phyloP scores from a whole-genome alignment of 805 yeast species.

The Candida ficus region DNA sequence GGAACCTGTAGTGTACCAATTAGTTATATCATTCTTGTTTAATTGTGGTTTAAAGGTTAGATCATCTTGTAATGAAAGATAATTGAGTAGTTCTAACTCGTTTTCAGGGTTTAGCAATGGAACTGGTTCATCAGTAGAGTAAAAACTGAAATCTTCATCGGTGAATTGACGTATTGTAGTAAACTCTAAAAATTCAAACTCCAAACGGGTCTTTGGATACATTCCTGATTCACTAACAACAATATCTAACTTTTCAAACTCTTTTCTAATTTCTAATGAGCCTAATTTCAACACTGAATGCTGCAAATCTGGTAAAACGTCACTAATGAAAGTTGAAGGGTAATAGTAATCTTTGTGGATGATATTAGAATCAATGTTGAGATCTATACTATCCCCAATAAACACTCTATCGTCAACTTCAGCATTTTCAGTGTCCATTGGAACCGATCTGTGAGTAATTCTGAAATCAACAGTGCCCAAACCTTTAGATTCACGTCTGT shows the following conservation, averaged over 20 bases:
- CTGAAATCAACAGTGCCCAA: constrained; percentile 55
- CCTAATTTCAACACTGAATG: constrained; percentile 49
- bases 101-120: not conserved
- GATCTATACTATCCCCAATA: constrained; percentile 26
- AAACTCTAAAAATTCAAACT: constrained; percentile 33
- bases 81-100: not conserved
- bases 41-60: too few species aligned
- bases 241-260: constrained; percentile 34
- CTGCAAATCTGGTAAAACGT: constrained; percentile 5
- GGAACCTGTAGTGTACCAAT: constrained; percentile 1
- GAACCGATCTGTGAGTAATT: constrained; percentile 22
- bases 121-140: not conserved
- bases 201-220: constrained; percentile 46
- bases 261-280: constrained; percentile 31
- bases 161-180: not conserved
- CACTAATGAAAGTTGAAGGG: not conserved
- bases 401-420: too few species aligned
- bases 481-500: constrained; percentile 28
- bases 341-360: not conserved
- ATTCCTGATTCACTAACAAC: constrained; percentile 54
- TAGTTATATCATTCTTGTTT: not conserved
- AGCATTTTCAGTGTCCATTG: too few species aligned
- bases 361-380: constrained; percentile 13
- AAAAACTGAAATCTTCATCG: not conserved
- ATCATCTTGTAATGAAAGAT: constrained; percentile 1